phyloP scores from a whole-genome alignment of 164 flowering plant genomes.

The Aristolochia contorta region DNA sequence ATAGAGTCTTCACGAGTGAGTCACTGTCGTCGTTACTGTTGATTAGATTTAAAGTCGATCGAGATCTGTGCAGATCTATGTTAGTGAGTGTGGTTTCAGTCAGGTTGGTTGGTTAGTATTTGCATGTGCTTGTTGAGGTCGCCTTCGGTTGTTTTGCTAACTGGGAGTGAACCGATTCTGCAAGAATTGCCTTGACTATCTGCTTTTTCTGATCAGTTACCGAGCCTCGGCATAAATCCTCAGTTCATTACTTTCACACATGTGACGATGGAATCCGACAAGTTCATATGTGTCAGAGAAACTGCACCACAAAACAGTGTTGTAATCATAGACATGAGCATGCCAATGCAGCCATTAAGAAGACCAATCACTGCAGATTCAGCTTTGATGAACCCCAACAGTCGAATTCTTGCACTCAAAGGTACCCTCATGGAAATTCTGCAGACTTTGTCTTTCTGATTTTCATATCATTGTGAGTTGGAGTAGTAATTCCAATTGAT shows the following conservation, averaged over 20 bases:
- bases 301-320: slow-evolving; percentile 96
- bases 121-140: background rate
- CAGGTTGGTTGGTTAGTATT: background rate
- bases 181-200: background rate
- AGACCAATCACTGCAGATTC: slow-evolving; percentile 99
- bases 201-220: slow-evolving; percentile 44
- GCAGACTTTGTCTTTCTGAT: too few relatives aligned
- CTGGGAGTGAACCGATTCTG: background rate
- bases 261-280: slow-evolving; percentile 98
- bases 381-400: slow-evolving; percentile 93
- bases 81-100: background rate
- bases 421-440: slow-evolving; percentile 27
- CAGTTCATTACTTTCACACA: slow-evolving; percentile 94
- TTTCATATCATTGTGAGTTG: too few relatives aligned
- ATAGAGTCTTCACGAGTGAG: too few relatives aligned
- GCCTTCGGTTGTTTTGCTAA: background rate
- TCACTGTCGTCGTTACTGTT: background rate
- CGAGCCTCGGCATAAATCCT: slow-evolving; percentile 81
- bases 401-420: slow-evolving; percentile 90
- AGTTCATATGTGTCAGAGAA: slow-evolving; percentile 95
- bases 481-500: too few relatives aligned
- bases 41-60: background rate
- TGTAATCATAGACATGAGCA: slow-evolving; percentile 89
- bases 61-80: background rate
- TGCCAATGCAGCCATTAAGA: slow-evolving; percentile 96